phyloP scores from a whole-genome alignment of 768 basidiomycete genomes.

The Podaxis mareebaensis region DNA sequence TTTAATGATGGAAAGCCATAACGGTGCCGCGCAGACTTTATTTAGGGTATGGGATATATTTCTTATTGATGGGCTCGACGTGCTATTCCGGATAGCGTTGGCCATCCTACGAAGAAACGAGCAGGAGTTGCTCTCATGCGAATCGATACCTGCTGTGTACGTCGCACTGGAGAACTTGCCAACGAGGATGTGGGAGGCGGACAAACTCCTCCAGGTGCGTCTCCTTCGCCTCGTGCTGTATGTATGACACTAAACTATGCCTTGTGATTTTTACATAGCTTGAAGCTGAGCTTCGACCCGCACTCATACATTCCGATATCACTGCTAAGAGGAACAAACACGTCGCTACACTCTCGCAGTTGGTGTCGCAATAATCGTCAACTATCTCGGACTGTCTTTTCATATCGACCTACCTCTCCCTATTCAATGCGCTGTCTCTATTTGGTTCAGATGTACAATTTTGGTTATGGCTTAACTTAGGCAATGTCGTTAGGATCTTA shows the following conservation, averaged over 20 bases:
- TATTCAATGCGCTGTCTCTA: too few relatives aligned
- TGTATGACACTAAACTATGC: not conserved
- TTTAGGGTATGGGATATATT: constrained; percentile 97
- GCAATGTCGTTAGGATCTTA: too few relatives aligned
- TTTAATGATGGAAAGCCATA: constrained; percentile 4
- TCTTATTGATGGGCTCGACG: constrained; percentile 89
- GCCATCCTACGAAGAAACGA: constrained; percentile 85
- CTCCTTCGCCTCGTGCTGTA: not conserved
- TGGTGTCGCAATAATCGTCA: constrained; percentile 6
- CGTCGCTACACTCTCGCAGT: constrained; percentile 25
- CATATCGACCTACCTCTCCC: not conserved
- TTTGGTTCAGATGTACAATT: too few relatives aligned
- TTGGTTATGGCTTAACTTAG: too few relatives aligned
- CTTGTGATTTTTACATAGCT: constrained; percentile 29
- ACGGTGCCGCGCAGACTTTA: constrained; percentile 59
- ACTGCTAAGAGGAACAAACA: constrained; percentile 46
- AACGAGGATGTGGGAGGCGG: constrained; percentile 91
- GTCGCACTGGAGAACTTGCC: constrained; percentile 88
- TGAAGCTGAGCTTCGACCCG: constrained; percentile 43
- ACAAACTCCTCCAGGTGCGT: constrained; percentile 84
- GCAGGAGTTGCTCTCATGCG: constrained; percentile 77
- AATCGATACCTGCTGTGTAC: constrained; percentile 87
- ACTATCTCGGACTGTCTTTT: not conserved
- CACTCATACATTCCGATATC: constrained; percentile 46
- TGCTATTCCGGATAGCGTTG: constrained; percentile 87